phyloP scores from a whole-genome alignment of 1,284 basidiomycete genomes.

The Rhizoctonia solani region DNA sequence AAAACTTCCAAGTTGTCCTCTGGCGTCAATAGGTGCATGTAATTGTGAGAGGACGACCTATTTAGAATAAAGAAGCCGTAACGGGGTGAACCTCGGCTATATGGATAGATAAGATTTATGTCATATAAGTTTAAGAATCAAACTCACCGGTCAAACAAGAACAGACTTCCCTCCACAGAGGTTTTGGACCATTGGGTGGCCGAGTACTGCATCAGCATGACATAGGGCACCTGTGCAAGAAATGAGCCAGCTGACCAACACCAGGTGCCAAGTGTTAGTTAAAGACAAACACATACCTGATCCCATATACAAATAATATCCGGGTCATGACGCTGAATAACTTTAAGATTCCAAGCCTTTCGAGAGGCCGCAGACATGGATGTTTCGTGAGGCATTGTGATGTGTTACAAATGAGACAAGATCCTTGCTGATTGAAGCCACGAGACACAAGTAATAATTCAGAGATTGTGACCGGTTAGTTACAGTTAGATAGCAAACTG shows the following conservation, averaged over 20 bases:
- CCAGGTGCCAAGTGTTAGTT: background rate
- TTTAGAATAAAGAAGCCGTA: conserved; percentile 90
- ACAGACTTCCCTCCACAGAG: conserved; percentile 86
- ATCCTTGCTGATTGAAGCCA: background rate
- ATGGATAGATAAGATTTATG: background rate
- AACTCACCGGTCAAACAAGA: conserved; percentile 79
- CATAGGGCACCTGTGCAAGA: conserved; percentile 63
- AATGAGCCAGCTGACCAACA: conserved; percentile 46
- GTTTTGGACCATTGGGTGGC: conserved; percentile 69
- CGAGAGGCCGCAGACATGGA: conserved; percentile 48
- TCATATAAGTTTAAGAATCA: background rate
- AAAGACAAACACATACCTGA: conserved; percentile 55
- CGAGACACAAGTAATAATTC: background rate
- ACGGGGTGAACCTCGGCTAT: conserved; percentile 53
- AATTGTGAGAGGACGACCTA: conserved; percentile 83
- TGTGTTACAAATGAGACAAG: conserved; percentile 17
- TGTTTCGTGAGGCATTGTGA: conserved; percentile 58
- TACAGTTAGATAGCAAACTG: background rate
- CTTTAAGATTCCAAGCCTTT: conserved; percentile 70
- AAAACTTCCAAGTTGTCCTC: conserved; percentile 74
- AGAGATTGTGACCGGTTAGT: background rate
- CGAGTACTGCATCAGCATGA: conserved; percentile 35
- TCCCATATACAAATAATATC: conserved; percentile 79
- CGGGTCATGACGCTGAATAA: conserved; percentile 78
- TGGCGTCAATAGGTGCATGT: conserved; percentile 73